Percentiles rank a stretch among this genome's conserved stretches.
Conservation (phyloP, 768 basidiomycete genomes). For the Rhodotorula sphaerocarpa region DNA sequence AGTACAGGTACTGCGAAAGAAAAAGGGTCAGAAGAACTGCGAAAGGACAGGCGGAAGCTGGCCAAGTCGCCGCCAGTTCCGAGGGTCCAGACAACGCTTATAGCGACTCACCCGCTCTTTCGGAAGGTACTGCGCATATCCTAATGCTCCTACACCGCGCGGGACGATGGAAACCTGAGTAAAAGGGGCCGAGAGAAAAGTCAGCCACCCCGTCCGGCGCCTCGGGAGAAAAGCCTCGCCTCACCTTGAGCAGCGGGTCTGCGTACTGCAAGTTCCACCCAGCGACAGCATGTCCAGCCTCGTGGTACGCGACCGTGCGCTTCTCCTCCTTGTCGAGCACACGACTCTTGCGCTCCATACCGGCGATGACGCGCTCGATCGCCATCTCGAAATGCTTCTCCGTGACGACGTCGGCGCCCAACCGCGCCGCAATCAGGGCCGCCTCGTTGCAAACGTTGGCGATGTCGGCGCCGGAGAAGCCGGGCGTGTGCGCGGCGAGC, state of each 20-base stretch:
- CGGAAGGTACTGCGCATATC: conserved; percentile 56
- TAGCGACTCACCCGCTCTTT: conserved; percentile 5
- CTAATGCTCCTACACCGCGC: conserved; percentile 75
- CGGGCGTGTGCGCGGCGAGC: conserved; percentile 89
- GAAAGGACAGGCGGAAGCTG: too few relatives aligned
- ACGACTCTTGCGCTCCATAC: conserved; percentile 88
- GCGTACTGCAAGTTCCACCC: conserved; percentile 99
- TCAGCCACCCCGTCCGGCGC: too few relatives aligned
- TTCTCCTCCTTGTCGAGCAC: conserved; percentile 92
- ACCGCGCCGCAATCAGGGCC: conserved; percentile 85
- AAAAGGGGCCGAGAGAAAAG: conserved; percentile 58
- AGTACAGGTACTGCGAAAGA: conserved; percentile 60
- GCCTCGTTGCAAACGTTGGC: conserved; percentile 99
- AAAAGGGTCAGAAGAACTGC: conserved; percentile 64
- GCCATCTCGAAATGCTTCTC: conserved; percentile 90
- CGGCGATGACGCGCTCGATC: conserved; percentile 95
- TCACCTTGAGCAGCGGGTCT: conserved; percentile 86
- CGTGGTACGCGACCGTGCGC: conserved; percentile 96
- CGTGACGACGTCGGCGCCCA: conserved; percentile 65
- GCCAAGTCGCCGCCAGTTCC: too few relatives aligned
- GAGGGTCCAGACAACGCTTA: not conserved
- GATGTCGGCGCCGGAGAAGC: conserved; percentile 97
- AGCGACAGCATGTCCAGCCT: conserved; percentile 95
- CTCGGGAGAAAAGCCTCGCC: conserved; percentile 48
- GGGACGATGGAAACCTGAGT: conserved; percentile 93